Evolutionary conservation across 108 stramenopile genomes (phyloP).

Genomic region (Fragilariopsis cylindrus): DNA sequence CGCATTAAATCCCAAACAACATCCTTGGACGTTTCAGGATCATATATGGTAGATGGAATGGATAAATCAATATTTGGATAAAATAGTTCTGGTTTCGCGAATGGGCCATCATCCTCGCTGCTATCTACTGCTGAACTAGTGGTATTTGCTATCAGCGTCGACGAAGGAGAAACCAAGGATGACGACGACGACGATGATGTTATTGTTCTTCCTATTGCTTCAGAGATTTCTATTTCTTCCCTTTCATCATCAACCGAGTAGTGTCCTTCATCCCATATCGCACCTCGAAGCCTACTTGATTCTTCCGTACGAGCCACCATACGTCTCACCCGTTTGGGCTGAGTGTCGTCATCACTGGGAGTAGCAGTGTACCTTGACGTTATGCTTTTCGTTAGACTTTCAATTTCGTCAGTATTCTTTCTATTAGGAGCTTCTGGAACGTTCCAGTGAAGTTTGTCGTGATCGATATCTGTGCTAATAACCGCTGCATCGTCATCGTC

Average conservation of each 20-base stretch:
- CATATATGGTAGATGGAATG: slow-evolving; percentile 59
- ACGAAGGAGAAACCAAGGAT: slow-evolving; percentile 1
- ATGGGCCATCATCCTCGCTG: slow-evolving; percentile 1
- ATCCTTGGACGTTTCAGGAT: slow-evolving; percentile 38
- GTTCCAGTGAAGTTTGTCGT: slow-evolving; percentile 20
- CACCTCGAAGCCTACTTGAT: slow-evolving; percentile 41
- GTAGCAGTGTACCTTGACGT: background rate
- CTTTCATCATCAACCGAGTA: slow-evolving; percentile 28
- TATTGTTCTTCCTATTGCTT: background rate
- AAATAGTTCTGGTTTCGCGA: slow-evolving; percentile 26
- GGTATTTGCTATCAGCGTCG: background rate
- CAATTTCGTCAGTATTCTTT: background rate
- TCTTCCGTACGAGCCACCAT: slow-evolving; percentile 41
- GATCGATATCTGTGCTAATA: background rate
- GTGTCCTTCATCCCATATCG: slow-evolving; percentile 65
- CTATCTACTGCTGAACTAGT: background rate
- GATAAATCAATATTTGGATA: slow-evolving; percentile 66
- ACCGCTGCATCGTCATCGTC: background rate
- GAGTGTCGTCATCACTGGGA: background rate
- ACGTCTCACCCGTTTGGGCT: slow-evolving; percentile 7
- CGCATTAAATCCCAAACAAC: slow-evolving; percentile 74
- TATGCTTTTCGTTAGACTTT: slow-evolving; percentile 1
- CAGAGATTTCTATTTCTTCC: background rate
- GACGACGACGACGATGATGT: background rate
- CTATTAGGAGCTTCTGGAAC: slow-evolving; percentile 18